Percentiles rank a stretch among this genome's conserved stretches.
Conservation (phyloP, 305 asterid genomes). For the Fraxinus baroniana region DNA sequence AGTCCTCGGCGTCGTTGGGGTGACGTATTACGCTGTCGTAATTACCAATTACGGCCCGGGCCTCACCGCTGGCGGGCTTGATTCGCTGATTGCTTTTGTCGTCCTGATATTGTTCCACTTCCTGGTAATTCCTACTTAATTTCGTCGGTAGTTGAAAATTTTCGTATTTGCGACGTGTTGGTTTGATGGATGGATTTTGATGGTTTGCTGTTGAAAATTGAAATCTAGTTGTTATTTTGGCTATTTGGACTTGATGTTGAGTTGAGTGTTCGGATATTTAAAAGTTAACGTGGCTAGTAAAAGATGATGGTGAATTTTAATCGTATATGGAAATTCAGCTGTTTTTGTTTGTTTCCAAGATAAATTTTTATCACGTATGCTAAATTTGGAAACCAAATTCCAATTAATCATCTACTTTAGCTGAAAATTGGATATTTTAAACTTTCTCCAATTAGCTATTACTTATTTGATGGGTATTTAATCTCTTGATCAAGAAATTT, state of each 20-base stretch:
- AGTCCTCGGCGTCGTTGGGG: conserved; percentile 92
- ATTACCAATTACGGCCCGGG: conserved; percentile 75
- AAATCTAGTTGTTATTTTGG: conserved; percentile 10
- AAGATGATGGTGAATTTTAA: not conserved
- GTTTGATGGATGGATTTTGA: not conserved
- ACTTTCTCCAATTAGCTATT: not conserved
- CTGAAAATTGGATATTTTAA: not conserved
- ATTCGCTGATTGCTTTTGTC: conserved; percentile 56
- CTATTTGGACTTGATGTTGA: not conserved
- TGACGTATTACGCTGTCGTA: conserved; percentile 89
- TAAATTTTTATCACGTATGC: not conserved
- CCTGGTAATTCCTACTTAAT: conserved; percentile 54
- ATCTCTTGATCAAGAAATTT: not conserved
- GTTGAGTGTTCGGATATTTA: not conserved
- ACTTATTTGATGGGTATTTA: not conserved
- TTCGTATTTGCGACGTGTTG: not conserved
- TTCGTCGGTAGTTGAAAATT: not conserved
- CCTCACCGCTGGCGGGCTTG: conserved; percentile 69
- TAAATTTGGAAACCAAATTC: not conserved
- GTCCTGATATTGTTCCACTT: conserved; percentile 74
- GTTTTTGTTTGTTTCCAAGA: not conserved
- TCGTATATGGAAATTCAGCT: conserved; percentile 13
- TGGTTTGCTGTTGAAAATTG: conserved; percentile 4
- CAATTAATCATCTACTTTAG: too few species aligned
- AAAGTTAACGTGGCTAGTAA: not conserved